Base-by-base conservation (phyloP, 176 grass and related monocot genomes). In the Musa itinerans region DNA sequence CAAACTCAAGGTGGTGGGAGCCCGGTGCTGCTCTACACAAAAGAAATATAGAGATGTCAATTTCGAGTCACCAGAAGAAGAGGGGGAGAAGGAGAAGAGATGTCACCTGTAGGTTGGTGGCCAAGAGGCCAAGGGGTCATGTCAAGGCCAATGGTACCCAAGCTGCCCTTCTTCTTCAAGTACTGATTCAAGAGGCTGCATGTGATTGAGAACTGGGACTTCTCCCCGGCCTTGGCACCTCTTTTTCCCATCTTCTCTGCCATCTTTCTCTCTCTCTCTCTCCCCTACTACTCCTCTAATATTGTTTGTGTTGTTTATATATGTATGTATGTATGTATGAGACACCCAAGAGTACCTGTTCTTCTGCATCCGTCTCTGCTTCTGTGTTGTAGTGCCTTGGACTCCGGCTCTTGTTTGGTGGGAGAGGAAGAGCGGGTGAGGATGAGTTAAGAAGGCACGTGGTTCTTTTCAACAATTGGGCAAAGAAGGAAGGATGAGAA, bases 161-260 rank as follows among this genome's bases (percentile, higher is more conserved):
- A 63, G 27, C 56, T 50, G 63, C 87, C 84, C 19, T 78, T 87
- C 21, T 81, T 80, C 85, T 85, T 91, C 80, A 91, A 70, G 52
- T 63, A 91, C 74, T 71, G 82, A 83, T 85, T 85, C 34, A 91
- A 81, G 56, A 85, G 57, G 57, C 57, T 62, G 13, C 57, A 62
- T 4, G 57, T 62, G 57, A 21, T 20, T 15, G 57, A 62, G 57
- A 62, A 62, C 17, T 62, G 15, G 10, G 57, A 62, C 9, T 62
- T 62, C 57, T 62, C 57, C 14, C 57, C 57, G 3, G 57, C 20
- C 57, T n/a, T 62, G 17, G 0, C 57, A 19, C 20, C 57, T 62
- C 20, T 62, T 17, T 17, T 20, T 8, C 20, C 20, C 57, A 62
- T 62, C 57, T 17, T 62, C 57, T 62, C 13, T 17, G 57, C 57